Conservation (phyloP, 2,329 filamentous ascomycete species). For the Hypoxylon sp. region DNA sequence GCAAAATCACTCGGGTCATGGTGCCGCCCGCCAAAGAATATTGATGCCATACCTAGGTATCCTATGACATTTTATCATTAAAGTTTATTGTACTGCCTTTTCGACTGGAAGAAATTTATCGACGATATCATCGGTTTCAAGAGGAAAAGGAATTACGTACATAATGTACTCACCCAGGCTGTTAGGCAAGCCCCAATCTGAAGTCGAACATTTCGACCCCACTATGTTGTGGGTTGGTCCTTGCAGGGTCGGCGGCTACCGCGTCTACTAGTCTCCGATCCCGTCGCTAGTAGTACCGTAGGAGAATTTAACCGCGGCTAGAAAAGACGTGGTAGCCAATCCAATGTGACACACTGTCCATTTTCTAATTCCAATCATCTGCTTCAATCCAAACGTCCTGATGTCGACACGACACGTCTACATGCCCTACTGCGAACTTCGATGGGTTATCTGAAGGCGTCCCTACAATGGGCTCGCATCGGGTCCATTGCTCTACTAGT, state of each 20-base stretch:
- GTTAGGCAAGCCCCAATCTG: neutral
- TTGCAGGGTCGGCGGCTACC: slow-evolving; percentile 11
- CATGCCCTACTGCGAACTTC: slow-evolving; percentile 12
- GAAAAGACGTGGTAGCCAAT: slow-evolving; percentile 8
- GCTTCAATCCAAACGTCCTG: slow-evolving; percentile 6
- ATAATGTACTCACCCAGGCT: neutral
- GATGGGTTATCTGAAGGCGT: slow-evolving; percentile 36
- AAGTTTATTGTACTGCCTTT: neutral
- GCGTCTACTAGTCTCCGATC: slow-evolving; percentile 5
- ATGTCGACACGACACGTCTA: slow-evolving; percentile 21
- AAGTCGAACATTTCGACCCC: neutral
- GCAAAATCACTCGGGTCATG: neutral
- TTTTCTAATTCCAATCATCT: slow-evolving; percentile 9
- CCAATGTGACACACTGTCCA: slow-evolving; percentile 34
- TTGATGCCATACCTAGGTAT: neutral
- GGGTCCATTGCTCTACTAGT: slow-evolving; percentile 35
- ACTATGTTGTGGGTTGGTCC: neutral
- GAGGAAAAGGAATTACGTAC: neutral
- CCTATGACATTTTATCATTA: neutral
- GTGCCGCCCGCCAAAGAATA: neutral
- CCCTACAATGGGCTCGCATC: slow-evolving; percentile 38
- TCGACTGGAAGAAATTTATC: neutral
- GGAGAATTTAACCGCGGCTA: slow-evolving; percentile 30
- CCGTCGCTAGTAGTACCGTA: no score
- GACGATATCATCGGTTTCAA: neutral